A percentile compares a stretch with the other conserved stretches of the same genome.
phyloP scores from a whole-genome alignment of 2,329 filamentous ascomycete genomes.

The Raffaelea deltoideospora region DNA sequence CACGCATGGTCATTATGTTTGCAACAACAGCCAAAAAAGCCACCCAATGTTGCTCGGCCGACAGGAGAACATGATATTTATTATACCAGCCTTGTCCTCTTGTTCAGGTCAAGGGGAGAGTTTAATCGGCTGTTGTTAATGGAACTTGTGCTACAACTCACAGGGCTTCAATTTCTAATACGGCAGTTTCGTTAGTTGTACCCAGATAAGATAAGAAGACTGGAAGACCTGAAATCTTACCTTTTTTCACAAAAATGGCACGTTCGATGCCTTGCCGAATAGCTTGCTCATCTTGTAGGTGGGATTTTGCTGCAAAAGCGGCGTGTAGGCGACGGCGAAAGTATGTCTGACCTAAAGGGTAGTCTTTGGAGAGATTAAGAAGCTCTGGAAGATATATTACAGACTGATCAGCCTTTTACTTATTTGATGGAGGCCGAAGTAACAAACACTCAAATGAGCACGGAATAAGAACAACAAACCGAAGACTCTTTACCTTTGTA shows the following conservation, averaged over 20 bases:
- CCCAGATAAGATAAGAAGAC: no score
- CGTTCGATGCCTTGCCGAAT: conserved; percentile 62
- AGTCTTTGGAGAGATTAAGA: conserved; percentile 69
- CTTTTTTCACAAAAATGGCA: conserved; percentile 85
- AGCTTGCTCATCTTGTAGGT: conserved; percentile 53
- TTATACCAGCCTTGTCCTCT: no score
- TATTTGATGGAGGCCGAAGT: no score
- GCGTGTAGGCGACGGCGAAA: conserved; percentile 70
- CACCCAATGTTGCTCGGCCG: no score
- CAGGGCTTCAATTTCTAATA: conserved; percentile 75
- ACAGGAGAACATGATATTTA: no score
- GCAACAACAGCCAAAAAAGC: no score
- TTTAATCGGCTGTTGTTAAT: neutral
- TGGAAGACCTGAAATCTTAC: conserved; percentile 28
- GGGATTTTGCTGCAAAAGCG: conserved; percentile 66
- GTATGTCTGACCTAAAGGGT: conserved; percentile 69
- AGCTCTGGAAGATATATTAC: conserved; percentile 61
- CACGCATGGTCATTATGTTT: no score
- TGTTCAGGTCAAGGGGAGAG: no score
- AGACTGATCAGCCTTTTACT: neutral
- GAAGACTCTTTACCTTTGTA: conserved; percentile 92
- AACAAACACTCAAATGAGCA: no score
- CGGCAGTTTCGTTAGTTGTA: no score
- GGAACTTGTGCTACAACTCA: conserved; percentile 33
- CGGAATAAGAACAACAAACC: no score